A percentile compares a stretch with the other conserved stretches of the same genome.
Conservation (phyloP, 805 yeast species). For the Naumovozyma baii region DNA sequence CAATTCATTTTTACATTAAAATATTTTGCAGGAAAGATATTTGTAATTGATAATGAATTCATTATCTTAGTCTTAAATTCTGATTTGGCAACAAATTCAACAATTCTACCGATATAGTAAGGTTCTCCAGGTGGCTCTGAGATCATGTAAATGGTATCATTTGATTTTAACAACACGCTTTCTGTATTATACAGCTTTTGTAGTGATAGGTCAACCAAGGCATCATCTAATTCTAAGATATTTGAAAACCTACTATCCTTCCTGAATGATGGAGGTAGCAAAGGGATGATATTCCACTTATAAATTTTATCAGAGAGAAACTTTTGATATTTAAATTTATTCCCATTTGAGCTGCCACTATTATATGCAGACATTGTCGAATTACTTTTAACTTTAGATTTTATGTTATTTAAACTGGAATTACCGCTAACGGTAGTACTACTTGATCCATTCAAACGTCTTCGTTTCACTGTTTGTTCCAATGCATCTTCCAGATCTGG, state of each 20-base stretch:
- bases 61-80: conserved; percentile 14
- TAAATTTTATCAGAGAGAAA: conserved; percentile 17
- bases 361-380: background rate
- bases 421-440: background rate
- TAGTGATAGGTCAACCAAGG: conserved; percentile 26
- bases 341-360: conserved; percentile 1
- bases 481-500: background rate
- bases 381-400: too few relatives aligned
- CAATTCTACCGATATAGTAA: conserved; percentile 74
- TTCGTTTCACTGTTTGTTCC: background rate
- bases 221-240: conserved; percentile 32
- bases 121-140: conserved; percentile 95
- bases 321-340: conserved; percentile 15
- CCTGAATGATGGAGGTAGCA: conserved; percentile 24
- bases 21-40: conserved; percentile 39
- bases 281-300: conserved; percentile 27
- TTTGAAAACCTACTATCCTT: conserved; percentile 30
- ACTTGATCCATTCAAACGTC: background rate
- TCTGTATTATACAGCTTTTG: conserved; percentile 19
- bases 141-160: conserved; percentile 69
- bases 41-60: conserved; percentile 6
- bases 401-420: background rate
- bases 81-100: conserved; percentile 48
- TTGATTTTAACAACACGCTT: conserved; percentile 17
- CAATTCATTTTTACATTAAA: conserved; percentile 70